These are phyloP conservation scores for Phytopythium helicoides DNA, from an alignment of 352 stramenopile genomes.

Conservation along the genomic window DNA sequence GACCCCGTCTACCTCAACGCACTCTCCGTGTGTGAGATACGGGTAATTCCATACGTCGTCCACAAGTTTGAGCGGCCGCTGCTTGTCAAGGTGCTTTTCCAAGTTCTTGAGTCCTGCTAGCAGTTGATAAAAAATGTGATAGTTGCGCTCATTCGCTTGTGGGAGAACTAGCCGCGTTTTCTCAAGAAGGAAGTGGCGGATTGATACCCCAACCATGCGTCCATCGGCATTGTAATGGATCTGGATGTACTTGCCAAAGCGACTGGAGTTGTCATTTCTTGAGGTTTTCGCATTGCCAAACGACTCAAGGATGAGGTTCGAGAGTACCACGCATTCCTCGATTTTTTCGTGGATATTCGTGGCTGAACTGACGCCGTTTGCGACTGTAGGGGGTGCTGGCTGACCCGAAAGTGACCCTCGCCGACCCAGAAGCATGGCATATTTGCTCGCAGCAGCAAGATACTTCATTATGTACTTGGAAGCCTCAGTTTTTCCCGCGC, in stretches of 20 bases:
- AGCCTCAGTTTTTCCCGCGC: slow-evolving; percentile 93
- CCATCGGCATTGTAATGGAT: slow-evolving; percentile 77
- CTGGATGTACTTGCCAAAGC: slow-evolving; percentile 91
- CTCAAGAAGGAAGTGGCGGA: slow-evolving; percentile 78
- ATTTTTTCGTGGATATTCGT: slow-evolving; percentile 70
- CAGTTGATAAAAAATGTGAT: slow-evolving; percentile 84
- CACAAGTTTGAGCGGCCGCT: slow-evolving; percentile 26
- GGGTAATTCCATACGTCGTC: slow-evolving; percentile 68
- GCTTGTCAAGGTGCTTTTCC: slow-evolving; percentile 10
- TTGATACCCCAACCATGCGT: slow-evolving; percentile 72
- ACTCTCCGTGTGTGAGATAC: slow-evolving; percentile 71
- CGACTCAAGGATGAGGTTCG: slow-evolving; percentile 80
- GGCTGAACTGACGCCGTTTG: slow-evolving; percentile 7
- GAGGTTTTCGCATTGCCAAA: slow-evolving; percentile 86
- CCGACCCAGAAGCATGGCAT: slow-evolving; percentile 17
- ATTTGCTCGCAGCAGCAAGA: slow-evolving; percentile 72
- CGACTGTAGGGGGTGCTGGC: slow-evolving; percentile 7
- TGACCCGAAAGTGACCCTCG: slow-evolving; percentile 4
- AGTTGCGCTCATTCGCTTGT: slow-evolving; percentile 74
- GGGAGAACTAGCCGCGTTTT: slow-evolving; percentile 75
- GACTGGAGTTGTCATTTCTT: slow-evolving; percentile 89
- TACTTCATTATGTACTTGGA: slow-evolving; percentile 94
- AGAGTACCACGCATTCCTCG: slow-evolving; percentile 79
- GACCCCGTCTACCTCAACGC: slow-evolving; percentile 69
- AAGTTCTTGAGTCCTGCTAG: slow-evolving; percentile 45